Base-by-base conservation (phyloP, 345 rosid genomes). In the Gossypioides kirkii region DNA sequence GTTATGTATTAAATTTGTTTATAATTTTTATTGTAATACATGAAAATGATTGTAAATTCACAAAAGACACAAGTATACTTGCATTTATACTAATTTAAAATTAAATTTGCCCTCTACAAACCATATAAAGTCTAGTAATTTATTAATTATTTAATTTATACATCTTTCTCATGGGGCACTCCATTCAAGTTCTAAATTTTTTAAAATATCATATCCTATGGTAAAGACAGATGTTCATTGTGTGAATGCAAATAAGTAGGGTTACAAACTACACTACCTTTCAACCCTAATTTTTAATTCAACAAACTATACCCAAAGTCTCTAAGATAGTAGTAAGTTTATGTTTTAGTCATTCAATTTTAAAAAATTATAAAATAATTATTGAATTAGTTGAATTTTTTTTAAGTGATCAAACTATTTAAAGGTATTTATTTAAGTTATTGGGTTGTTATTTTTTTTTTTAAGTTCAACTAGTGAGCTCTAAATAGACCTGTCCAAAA, bases 181-280 rank as follows among this genome's bases (percentile, higher is more conserved):
- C 54, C 53, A 66, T 45, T 66, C 13, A 13, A 22, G 32, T 14
- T 45, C 53, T 6, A 61, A 11, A 14, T 16, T 6, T 46, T 23
- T 45, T 23, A 43, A 7, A 5, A 32, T 32, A 42, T 45, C 55
- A 16, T 7, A 32, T 49, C 6, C 1, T 28, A 70, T 32, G 50
- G 72, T 38, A 20, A 7, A 36, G 61, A 36, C 11, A 53, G 36
- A 26, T 20, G 28, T 18, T 17, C 28, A 10, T 50, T 6, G 61
- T 69, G 72, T 69, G 61, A 52, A 69, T 69, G 61, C 73, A 18
- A 36, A 28, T 10, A 18, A 36, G 59, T 28, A 47, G 73, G 73
- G 32, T 66, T 45, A 46, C 73, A 28, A 71, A 59, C 50, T 52
- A 38, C 74, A 41, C 18, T 69, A 2, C 61, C 6, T 32, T 32